Evolutionary conservation across 148 eudicot species (phyloP), one percentile per base, ranked within the genome.

Genomic region (Cornus controversa): DNA sequence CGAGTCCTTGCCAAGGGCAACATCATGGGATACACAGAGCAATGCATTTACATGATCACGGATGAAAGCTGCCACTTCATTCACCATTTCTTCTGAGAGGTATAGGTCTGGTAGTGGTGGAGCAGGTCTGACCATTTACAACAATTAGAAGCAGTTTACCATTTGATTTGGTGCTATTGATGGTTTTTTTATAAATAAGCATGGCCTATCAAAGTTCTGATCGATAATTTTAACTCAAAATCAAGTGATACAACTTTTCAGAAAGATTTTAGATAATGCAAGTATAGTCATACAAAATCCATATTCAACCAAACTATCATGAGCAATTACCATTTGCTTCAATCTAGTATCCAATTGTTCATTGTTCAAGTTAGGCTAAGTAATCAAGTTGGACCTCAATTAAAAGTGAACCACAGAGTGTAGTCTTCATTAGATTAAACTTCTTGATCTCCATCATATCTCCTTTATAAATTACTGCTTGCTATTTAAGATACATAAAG

Each of bases 21-120:
- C 88, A 71, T 90, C 85, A 75, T 89, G 90, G 68, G 86, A 90
- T 66, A 78, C 66, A 3, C 75, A 77, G 62, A 91, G 85, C 81
- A 90, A 50, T 0, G 69, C 58, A 82, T 95, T 92, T 20, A 84
- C 29, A 67, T 72, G 81, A 40, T 76, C 77, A 9, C 86, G 89
- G 23, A 89, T 68, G 25, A 89, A 64, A 80, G 72, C 84, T 67
- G 86, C 88, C n/a, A 71, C 79, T 66, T 85, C 88, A 25, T 87
- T 83, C 70, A 83, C 83, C 31, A 76, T 58, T 53, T 95, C 97
- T 84, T 91, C 91, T 7, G 90, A 86, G 66, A 94, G 73, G 79
- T 85, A 72, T 76, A 93, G 70, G 73, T 95, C 92, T 68, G 96
- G 98, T 50, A 95, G 75, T 53, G 97, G 92, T 50, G 98, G 98